phyloP scores from a whole-genome alignment of 441 rosid species.

The Populus hybrid region DNA sequence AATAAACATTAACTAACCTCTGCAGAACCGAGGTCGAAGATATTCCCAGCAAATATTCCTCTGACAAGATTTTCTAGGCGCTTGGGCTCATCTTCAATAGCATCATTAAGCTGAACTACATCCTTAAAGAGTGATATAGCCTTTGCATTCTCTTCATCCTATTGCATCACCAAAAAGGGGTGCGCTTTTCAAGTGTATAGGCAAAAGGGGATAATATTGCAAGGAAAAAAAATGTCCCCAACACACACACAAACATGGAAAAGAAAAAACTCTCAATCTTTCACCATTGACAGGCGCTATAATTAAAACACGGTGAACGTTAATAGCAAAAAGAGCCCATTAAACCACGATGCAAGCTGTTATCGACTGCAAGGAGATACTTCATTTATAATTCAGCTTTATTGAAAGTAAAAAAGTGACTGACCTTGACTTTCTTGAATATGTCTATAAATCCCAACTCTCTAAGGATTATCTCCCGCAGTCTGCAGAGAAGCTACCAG shows the following conservation, averaged over 20 bases:
- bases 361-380: not conserved
- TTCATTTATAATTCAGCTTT: not conserved
- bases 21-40: constrained; percentile 96
- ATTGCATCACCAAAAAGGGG: constrained; percentile 18
- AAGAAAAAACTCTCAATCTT: not conserved
- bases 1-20: constrained; percentile 42
- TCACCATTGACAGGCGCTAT: not conserved
- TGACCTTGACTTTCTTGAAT: constrained; percentile 95
- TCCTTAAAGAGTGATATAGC: constrained; percentile 79
- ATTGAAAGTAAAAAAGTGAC: constrained; percentile 9
- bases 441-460: constrained; percentile 93
- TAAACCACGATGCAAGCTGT: not conserved
- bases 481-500: constrained; percentile 75
- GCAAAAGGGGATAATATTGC: not conserved
- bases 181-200: not conserved
- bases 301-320: not conserved
- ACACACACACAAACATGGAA: not conserved
- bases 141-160: constrained; percentile 89
- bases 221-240: not conserved
- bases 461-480: constrained; percentile 81
- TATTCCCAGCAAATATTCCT: constrained; percentile 95
- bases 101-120: constrained; percentile 73
- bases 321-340: too few species aligned
- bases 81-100: constrained; percentile 62
- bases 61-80: constrained; percentile 78